A percentile compares a stretch with the other conserved stretches of the same genome.
These are phyloP conservation scores for Coemansia biformis DNA, from an alignment of 192 early-diverging fungal genomes.

Conservation along the genomic window DNA sequence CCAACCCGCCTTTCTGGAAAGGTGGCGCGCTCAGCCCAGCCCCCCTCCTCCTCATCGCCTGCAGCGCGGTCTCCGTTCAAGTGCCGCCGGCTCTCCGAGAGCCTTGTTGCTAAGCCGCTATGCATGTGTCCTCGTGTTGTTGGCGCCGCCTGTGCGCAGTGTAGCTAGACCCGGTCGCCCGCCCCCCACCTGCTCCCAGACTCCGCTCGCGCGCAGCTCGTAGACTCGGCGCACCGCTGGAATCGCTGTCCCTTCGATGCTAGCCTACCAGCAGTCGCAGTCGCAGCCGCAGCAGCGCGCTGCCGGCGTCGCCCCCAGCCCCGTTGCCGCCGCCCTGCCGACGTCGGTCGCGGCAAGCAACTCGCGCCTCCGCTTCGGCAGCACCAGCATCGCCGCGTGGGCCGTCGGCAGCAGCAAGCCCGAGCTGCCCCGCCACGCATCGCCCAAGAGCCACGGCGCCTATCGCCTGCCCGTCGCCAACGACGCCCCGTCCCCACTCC, in stretches of 20 bases:
- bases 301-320: slow-evolving; percentile 6
- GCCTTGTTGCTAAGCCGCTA: too few relatives aligned
- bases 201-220: too few relatives aligned
- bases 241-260: slow-evolving; percentile 14
- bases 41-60: too few relatives aligned
- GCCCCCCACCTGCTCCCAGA: not conserved
- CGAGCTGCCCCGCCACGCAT: slow-evolving; percentile 2
- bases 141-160: not conserved
- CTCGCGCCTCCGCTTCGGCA: slow-evolving; percentile 44
- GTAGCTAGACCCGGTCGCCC: slow-evolving; percentile 2
- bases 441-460: slow-evolving; percentile 25
- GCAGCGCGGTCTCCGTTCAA: too few relatives aligned
- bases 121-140: too few relatives aligned
- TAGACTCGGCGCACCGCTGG: too few relatives aligned
- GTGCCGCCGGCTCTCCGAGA: too few relatives aligned
- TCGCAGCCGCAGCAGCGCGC: slow-evolving; percentile 23
- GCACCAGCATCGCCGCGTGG: slow-evolving; percentile 39
- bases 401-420: slow-evolving; percentile 4
- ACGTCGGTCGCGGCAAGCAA: slow-evolving; percentile 29
- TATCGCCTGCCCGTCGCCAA: slow-evolving; percentile 23
- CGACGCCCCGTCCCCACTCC: slow-evolving; percentile 16
- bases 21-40: too few relatives aligned
- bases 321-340: slow-evolving; percentile 27
- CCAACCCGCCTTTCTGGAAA: too few relatives aligned
- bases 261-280: slow-evolving; percentile 45